Evolutionary conservation across 371 early-diverging fungal species (phyloP).

Genomic region (Mucor racemosus): DNA sequence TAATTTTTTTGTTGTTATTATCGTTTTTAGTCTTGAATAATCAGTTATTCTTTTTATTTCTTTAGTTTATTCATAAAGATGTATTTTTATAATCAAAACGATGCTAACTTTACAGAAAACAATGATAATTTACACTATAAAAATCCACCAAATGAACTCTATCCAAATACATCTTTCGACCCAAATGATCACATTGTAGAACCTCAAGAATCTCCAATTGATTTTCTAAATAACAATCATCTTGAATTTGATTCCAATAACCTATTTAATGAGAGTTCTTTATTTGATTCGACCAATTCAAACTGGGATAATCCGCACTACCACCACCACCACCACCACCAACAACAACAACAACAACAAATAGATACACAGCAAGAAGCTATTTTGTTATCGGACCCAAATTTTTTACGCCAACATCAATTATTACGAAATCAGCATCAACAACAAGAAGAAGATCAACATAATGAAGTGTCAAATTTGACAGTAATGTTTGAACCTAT

Average conservation of each 20-base stretch:
- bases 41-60: background rate
- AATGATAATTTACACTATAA: background rate
- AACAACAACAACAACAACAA: background rate
- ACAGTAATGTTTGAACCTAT: slow-evolving; percentile 25
- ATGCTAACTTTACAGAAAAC: background rate
- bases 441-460: slow-evolving; percentile 10
- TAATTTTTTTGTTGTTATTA: slow-evolving; percentile 3
- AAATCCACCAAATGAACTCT: background rate
- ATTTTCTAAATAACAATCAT: slow-evolving; percentile 9
- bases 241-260: background rate
- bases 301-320: background rate
- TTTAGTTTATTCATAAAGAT: background rate
- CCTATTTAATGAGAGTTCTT: background rate
- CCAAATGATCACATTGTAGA: background rate
- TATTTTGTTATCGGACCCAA: slow-evolving; percentile 38
- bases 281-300: background rate
- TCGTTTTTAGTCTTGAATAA: background rate
- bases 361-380: slow-evolving; percentile 15
- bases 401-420: slow-evolving; percentile 37
- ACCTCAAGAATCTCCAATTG: slow-evolving; percentile 2
- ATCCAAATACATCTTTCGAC: background rate
- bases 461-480: slow-evolving; percentile 3
- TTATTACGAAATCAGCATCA: slow-evolving; percentile 18
- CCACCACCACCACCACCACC: background rate
- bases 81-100: background rate